Evolutionary conservation across 768 basidiomycete genomes (phyloP), one percentile per base, ranked within the genome.

Genomic region (Kwoniella dejecticola): DNA sequence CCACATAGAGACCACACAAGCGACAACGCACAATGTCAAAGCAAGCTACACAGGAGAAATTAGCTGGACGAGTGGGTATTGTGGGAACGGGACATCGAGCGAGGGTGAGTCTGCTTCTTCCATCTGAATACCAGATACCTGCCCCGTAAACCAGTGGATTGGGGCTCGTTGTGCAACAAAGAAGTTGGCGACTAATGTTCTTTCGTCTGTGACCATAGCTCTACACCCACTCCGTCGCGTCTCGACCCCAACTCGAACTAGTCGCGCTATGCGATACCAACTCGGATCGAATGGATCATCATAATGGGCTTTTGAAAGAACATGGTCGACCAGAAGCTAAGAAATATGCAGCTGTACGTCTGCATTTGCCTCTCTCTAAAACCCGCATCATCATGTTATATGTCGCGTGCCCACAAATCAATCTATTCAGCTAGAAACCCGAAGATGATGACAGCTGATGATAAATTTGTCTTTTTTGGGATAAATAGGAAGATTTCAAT

Each of bases 181-280:
- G n/a, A n/a, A n/a, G n/a, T n/a, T n/a, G n/a, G n/a, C n/a, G n/a
- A n/a, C n/a, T n/a, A n/a, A n/a, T n/a, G n/a, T n/a, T n/a, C n/a
- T n/a, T n/a, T n/a, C n/a, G n/a, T n/a, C n/a, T n/a, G n/a, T n/a
- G n/a, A n/a, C n/a, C 79, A 2, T 80, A 81, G 55, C 82, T 84
- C 78, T 84, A 82, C 78, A 77, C 83, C 5, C 78, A 79, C 8
- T 83, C 82, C 15, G 81, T 84, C 45, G 77, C 81, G 36, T 82
- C 76, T 33, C 80, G 84, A 6, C 82, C 83, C 2, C 55, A 74
- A 29, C 81, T 79, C 48, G 57, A 66, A 36, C 74, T 84, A 26
- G 83, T 84, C 12, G 83, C 82, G 7, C 62, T 84, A 52, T 83
- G 82, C 67, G 83, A 84, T 67, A 79, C 81, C 53, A 84, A 84